Conservation (phyloP, 768 basidiomycete genomes). For the Clavaria fumosa region DNA sequence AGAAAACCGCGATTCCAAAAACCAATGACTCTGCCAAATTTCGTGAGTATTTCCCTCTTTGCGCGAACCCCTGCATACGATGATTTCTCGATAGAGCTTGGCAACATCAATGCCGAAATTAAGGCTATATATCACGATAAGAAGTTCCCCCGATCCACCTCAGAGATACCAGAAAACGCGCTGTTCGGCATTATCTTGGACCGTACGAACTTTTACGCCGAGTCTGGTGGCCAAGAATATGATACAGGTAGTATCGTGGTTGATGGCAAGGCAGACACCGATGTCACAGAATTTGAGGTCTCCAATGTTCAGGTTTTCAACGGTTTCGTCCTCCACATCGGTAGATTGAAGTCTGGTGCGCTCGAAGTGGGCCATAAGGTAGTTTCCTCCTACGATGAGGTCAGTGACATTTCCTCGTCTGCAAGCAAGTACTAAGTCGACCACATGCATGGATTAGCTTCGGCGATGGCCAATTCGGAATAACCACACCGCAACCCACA, state of each 20-base stretch:
- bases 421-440: background rate
- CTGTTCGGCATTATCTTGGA: conserved; percentile 82
- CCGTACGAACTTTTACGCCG: conserved; percentile 91
- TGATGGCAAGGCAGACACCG: conserved; percentile 62
- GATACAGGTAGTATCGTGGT: conserved; percentile 93
- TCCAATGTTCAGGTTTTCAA: conserved; percentile 87
- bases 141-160: conserved; percentile 54
- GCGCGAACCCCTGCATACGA: background rate
- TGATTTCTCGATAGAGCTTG: conserved; percentile 37
- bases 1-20: conserved; percentile 72
- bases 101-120: conserved; percentile 60
- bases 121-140: conserved; percentile 79
- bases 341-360: conserved; percentile 76
- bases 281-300: conserved; percentile 48
- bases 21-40: conserved; percentile 91
- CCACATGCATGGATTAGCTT: conserved; percentile 29
- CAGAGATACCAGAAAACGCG: conserved; percentile 43
- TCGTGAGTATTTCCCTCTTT: conserved; percentile 31
- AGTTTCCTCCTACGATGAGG: conserved; percentile 86
- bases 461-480: conserved; percentile 93
- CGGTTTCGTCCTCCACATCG: conserved; percentile 92
- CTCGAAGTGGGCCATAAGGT: conserved; percentile 69
- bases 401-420: conserved; percentile 16
- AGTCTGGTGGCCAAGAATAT: conserved; percentile 93
- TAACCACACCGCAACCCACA: conserved; percentile 98